phyloP scores from a whole-genome alignment of 2,329 filamentous ascomycete species.

The Cladophialophora yegresii region DNA sequence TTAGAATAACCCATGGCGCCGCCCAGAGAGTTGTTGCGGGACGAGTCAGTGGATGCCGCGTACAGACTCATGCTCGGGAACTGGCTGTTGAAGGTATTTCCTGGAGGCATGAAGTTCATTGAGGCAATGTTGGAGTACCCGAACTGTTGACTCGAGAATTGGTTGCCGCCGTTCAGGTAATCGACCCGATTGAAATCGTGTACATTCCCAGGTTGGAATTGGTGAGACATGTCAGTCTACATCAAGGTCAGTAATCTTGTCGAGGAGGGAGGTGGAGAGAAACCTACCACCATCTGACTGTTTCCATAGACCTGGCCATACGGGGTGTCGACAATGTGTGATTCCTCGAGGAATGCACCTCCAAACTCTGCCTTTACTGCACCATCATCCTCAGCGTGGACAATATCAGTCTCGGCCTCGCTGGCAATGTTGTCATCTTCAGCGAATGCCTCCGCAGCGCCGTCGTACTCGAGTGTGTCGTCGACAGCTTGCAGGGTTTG shows the following conservation, averaged over 20 bases:
- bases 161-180: neutral
- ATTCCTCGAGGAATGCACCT: neutral
- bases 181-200: neutral
- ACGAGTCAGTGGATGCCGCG: constrained; percentile 1
- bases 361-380: neutral
- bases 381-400: neutral
- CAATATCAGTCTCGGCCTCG: constrained; percentile 1
- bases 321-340: neutral
- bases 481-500: neutral
- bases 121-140: constrained; percentile 1
- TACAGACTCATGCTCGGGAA: constrained; percentile 2
- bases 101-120: constrained; percentile 10
- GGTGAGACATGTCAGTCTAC: neutral
- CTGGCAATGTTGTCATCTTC: constrained; percentile 2
- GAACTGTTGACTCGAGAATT: constrained; percentile 3
- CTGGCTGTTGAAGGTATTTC: constrained; percentile 2
- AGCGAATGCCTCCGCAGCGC: neutral
- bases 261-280: neutral
- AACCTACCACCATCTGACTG: neutral
- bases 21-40: constrained; percentile 17
- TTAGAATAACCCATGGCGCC: constrained; percentile 4
- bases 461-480: constrained; percentile 1
- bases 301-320: constrained; percentile 5
- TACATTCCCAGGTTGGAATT: neutral
- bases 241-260: neutral